Evolutionary conservation across 164 flowering plant species (phyloP), one percentile per base, ranked within the genome.

Genomic region (Piper betle): DNA sequence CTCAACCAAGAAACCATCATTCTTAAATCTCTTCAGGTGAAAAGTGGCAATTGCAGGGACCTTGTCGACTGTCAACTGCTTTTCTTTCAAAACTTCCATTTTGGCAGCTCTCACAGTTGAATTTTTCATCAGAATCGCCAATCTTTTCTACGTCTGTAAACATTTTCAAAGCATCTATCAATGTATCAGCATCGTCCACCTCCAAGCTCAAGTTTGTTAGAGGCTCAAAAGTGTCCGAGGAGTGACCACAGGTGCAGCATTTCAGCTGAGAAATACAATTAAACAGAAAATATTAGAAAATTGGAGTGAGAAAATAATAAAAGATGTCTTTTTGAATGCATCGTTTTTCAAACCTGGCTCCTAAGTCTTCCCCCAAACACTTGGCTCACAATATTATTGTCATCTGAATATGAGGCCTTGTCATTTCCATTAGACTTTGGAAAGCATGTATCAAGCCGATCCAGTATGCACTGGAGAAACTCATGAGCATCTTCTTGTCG

Each of bases 401-500:
- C 70, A 53, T 55, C 52, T 2, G 71, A 46, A 57, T 78, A 57
- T 41, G 18, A 13, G 25, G 19, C 38, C 6, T 19, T 33, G 18
- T 64, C 69, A 53, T 57, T 54, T 13, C 8, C 1, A n/a, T 40
- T 64, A 10, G 57, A 42, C 58, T 69, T 71, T 59, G 63, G 58
- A 62, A 71, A 72, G 60, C 77, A 72, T 17, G 74, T 72, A 57
- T 84, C 93, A 58, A 93, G 82, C 67, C 69, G 85, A 71, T 88
- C 96, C 68, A 93, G 66, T 61, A 90, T 75, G 74, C 84, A 81
- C 50, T 86, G 92, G 60, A 90, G 68, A 65, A 88, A 93, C 61
- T 90, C 99, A 80, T 93, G 99, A 52, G 99, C 99, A 85, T 93
- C 99, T 77, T 90, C 97, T 69, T 90, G 99, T 64, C 25, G 25